phyloP scores from a whole-genome alignment of 1,139 yeast species.

The Yamadazyma buinensis region DNA sequence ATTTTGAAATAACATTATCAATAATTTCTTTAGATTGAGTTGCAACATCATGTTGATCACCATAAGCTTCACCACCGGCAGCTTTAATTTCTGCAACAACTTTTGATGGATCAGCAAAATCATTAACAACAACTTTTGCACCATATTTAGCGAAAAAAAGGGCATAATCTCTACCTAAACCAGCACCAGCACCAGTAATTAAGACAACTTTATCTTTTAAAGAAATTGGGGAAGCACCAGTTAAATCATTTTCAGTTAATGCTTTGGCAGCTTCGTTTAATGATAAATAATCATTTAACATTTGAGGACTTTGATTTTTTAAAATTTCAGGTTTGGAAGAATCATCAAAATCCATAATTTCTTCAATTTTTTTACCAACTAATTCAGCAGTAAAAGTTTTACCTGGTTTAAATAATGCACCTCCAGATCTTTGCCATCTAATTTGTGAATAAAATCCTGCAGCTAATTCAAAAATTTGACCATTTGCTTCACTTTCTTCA shows the following conservation, averaged over 20 bases:
- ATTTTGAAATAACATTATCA: constrained; percentile 70
- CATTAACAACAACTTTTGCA: constrained; percentile 94
- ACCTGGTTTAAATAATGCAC: constrained; percentile 80
- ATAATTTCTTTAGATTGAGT: constrained; percentile 73
- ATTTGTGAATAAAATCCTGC: constrained; percentile 92
- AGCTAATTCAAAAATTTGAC: constrained; percentile 86
- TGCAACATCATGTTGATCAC: constrained; percentile 79
- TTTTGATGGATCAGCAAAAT: constrained; percentile 69
- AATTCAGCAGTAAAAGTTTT: constrained; percentile 79
- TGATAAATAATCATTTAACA: constrained; percentile 57
- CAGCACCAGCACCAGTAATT: constrained; percentile 95
- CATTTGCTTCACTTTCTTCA: constrained; percentile 55
- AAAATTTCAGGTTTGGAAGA: constrained; percentile 49
- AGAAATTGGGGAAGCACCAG: constrained; percentile 48
- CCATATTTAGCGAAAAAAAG: constrained; percentile 82
- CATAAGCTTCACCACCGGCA: constrained; percentile 82
- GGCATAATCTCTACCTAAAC: constrained; percentile 92
- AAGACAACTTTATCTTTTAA: constrained; percentile 83
- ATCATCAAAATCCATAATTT: constrained; percentile 59
- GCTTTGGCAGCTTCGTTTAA: constrained; percentile 50
- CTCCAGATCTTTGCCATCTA: constrained; percentile 93
- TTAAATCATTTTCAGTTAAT: constrained; percentile 55
- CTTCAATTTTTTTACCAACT: constrained; percentile 64
- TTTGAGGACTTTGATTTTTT: constrained; percentile 62
- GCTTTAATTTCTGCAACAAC: constrained; percentile 76